phyloP scores from a whole-genome alignment of 2,329 filamentous ascomycete genomes.

The Botryosphaeria dothidea region DNA sequence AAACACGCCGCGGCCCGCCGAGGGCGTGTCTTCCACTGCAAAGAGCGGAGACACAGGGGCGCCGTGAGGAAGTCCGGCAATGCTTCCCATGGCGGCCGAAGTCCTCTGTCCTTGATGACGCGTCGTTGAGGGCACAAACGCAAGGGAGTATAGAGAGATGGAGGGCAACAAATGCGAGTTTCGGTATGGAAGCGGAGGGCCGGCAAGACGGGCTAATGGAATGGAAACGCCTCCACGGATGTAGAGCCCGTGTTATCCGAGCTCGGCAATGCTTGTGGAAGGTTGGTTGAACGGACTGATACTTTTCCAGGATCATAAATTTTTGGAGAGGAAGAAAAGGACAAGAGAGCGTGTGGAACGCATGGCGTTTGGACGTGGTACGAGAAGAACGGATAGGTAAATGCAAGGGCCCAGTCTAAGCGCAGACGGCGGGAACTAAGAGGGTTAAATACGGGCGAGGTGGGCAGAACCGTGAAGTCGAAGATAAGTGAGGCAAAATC shows the following conservation, averaged over 20 bases:
- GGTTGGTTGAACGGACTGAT: neutral
- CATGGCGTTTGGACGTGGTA: neutral
- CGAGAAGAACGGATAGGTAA: neutral
- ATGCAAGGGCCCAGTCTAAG: neutral
- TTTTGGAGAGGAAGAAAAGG: neutral
- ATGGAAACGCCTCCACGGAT: neutral
- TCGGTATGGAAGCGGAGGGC: neutral
- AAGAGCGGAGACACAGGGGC: conserved; percentile 31
- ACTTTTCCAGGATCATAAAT: neutral
- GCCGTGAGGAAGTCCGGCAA: neutral
- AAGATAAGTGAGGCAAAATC: conserved; percentile 10
- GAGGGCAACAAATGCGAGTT: neutral
- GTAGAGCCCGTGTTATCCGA: neutral
- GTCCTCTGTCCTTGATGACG: neutral
- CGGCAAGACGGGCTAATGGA: neutral
- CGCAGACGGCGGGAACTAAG: conserved; percentile 1
- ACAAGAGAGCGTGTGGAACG: neutral
- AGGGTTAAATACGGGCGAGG: neutral
- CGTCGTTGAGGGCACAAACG: neutral
- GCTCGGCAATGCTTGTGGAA: neutral
- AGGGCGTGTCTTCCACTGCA: conserved; percentile 41
- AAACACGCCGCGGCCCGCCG: conserved; percentile 48
- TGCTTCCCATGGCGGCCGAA: neutral
- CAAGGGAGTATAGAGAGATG: neutral
- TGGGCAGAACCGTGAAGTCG: neutral